Conservation (phyloP, 2,329 filamentous ascomycete species). For the Ophiostoma sp. region DNA sequence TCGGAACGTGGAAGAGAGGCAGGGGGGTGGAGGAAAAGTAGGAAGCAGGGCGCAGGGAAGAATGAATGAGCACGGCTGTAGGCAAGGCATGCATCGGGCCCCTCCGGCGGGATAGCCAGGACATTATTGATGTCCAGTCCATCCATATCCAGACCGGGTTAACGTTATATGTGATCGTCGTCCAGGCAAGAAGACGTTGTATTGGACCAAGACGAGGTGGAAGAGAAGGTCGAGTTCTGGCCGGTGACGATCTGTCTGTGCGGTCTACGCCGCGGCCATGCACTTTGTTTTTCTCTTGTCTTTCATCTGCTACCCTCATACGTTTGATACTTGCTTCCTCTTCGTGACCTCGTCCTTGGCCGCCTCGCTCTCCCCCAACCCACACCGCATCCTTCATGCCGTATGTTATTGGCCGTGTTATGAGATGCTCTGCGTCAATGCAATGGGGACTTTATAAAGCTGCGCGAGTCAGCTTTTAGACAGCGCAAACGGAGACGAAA, state of each 20-base stretch:
- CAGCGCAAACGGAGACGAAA: too few species aligned
- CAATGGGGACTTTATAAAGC: too few species aligned
- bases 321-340: too few species aligned
- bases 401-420: neutral
- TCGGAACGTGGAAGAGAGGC: neutral
- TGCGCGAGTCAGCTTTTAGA: too few species aligned
- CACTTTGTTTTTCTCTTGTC: neutral
- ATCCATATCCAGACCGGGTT: neutral
- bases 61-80: neutral
- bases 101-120: neutral
- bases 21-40: neutral
- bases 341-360: too few species aligned
- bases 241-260: slow-evolving; percentile 5
- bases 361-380: neutral
- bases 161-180: neutral
- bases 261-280: neutral
- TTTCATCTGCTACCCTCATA: too few species aligned
- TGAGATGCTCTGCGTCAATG: too few species aligned
- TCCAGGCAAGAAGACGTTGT: neutral
- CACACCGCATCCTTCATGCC: neutral
- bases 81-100: neutral
- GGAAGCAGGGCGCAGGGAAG: neutral
- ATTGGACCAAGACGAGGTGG: neutral
- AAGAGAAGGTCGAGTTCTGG: neutral
- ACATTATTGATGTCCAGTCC: neutral